These are phyloP conservation scores for Sphenostylis stenocarpa DNA, from an alignment of 306 rosid species.

Conservation along the genomic window DNA sequence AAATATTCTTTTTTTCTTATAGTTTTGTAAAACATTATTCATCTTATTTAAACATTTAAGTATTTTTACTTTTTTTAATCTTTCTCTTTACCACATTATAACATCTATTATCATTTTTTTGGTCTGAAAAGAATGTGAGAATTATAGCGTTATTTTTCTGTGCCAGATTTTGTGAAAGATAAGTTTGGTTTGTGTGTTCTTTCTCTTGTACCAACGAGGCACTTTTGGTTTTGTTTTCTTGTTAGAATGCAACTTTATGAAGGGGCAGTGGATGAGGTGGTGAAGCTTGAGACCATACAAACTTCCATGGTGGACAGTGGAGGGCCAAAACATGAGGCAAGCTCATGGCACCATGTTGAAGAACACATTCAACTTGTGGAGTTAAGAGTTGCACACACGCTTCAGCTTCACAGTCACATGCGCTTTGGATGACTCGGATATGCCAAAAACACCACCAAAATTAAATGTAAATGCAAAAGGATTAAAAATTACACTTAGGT, in stretches of 20 bases:
- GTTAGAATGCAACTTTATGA: constrained; percentile 3
- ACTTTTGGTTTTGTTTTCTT: constrained; percentile 30
- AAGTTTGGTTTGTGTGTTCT: background rate
- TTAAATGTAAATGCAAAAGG: constrained; percentile 10
- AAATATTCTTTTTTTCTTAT: background rate
- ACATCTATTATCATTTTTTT: no score
- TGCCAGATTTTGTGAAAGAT: constrained; percentile 23
- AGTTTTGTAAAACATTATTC: background rate
- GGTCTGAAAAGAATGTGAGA: background rate
- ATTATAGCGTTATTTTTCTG: background rate
- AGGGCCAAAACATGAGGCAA: constrained; percentile 38
- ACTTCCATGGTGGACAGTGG: constrained; percentile 32
- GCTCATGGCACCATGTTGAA: constrained; percentile 41
- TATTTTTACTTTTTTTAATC: background rate
- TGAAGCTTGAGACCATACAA: constrained; percentile 35
- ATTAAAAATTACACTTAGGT: background rate
- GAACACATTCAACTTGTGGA: constrained; percentile 39
- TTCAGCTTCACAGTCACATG: constrained; percentile 29
- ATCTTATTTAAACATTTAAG: background rate
- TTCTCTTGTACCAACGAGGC: background rate
- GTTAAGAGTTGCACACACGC: constrained; percentile 34
- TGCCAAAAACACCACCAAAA: background rate
- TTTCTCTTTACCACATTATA: background rate
- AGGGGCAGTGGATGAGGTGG: constrained; percentile 37
- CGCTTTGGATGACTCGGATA: constrained; percentile 40